Conservation (phyloP, 345 rosid species). For the Camelina neglecta region DNA sequence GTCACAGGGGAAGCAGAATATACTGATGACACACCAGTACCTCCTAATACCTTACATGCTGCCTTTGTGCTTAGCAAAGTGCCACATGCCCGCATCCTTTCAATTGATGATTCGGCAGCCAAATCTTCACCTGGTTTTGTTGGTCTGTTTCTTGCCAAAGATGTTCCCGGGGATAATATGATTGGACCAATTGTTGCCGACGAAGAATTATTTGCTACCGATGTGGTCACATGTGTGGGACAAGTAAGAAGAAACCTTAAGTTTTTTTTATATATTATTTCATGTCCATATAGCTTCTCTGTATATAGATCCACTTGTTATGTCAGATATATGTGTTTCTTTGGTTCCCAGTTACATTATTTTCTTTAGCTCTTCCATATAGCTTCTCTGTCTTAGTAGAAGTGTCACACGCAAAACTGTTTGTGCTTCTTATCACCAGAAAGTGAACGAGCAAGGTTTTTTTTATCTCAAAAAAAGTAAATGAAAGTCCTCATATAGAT, state of each 20-base stretch:
- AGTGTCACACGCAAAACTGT: background rate
- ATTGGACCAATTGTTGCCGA: slow-evolving; percentile 76
- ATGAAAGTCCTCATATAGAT: too few species aligned
- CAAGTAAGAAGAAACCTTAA: slow-evolving; percentile 59
- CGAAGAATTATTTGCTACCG: slow-evolving; percentile 88
- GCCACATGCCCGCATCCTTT: slow-evolving; percentile 84
- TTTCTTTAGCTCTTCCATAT: too few species aligned
- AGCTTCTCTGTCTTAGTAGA: slow-evolving; percentile 6
- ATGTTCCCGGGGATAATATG: slow-evolving; percentile 73
- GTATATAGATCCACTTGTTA: too few species aligned
- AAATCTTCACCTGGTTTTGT: slow-evolving; percentile 78
- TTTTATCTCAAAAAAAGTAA: background rate
- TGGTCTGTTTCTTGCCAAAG: slow-evolving; percentile 81
- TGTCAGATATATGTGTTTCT: too few species aligned
- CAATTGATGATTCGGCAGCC: slow-evolving; percentile 73
- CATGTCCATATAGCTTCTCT: too few species aligned
- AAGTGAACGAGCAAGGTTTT: slow-evolving; percentile 7
- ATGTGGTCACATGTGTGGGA: slow-evolving; percentile 92
- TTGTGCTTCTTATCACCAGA: background rate
- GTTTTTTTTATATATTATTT: too few species aligned
- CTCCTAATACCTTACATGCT: slow-evolving; percentile 83
- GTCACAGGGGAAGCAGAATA: slow-evolving; percentile 98
- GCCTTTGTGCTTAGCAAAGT: slow-evolving; percentile 81
- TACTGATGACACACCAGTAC: slow-evolving; percentile 77
- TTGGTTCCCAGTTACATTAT: too few species aligned